These are phyloP conservation scores for Lentinus brumalis DNA, from an alignment of 768 basidiomycete genomes.

Conservation along the genomic window DNA sequence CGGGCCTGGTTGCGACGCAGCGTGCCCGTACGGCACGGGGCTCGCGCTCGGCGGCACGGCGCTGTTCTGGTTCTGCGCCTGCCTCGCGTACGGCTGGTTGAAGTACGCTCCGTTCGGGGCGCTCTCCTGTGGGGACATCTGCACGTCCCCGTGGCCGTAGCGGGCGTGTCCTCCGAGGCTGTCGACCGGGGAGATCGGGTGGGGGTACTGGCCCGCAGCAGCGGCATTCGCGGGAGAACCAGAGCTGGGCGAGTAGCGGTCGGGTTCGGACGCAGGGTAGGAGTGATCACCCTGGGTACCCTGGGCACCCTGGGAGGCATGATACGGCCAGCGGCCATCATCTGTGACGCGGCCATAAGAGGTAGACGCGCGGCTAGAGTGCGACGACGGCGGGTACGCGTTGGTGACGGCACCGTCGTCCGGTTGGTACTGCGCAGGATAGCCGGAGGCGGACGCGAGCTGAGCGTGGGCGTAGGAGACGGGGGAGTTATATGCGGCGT, in stretches of 20 bases:
- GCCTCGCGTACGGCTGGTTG: neutral
- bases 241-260: constrained; percentile 13
- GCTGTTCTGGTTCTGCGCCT: neutral
- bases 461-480: constrained; percentile 14
- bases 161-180: neutral
- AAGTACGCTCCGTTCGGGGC: neutral
- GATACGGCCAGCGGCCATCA: constrained; percentile 10
- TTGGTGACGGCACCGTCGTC: constrained; percentile 7
- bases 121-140: constrained; percentile 1
- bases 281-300: neutral
- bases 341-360: constrained; percentile 6
- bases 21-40: neutral
- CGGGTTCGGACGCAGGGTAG: constrained; percentile 9
- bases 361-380: constrained; percentile 13
- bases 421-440: constrained; percentile 9
- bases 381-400: constrained; percentile 18
- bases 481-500: constrained; percentile 14
- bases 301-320: neutral
- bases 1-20: neutral
- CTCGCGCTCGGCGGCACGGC: constrained; percentile 1
- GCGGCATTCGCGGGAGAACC: constrained; percentile 7
- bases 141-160: neutral
- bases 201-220: constrained; percentile 1
- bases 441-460: constrained; percentile 1
- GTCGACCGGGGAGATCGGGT: constrained; percentile 15